Evolutionary conservation across 2,329 filamentous ascomycete genomes (phyloP).

Genomic region (Aspergillus tubingensis): DNA sequence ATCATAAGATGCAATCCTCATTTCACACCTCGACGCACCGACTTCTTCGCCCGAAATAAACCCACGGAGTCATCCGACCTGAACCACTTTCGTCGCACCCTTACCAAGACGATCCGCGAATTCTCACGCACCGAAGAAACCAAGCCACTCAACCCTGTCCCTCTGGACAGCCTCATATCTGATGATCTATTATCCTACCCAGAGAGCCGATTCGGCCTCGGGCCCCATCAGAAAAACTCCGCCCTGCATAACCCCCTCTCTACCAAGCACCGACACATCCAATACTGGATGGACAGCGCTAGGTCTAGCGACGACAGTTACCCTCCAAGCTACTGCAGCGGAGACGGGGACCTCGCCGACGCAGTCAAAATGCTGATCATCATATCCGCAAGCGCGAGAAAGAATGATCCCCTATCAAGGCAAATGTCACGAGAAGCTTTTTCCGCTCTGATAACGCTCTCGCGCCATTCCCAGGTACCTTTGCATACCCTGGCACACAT

Average conservation of each 20-base stretch:
- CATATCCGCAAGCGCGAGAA: not conserved
- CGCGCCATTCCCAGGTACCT: not conserved
- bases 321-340: not conserved
- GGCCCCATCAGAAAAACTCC: not conserved
- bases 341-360: not conserved
- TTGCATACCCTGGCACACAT: not conserved
- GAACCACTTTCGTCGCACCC: not conserved
- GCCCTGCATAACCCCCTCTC: not conserved
- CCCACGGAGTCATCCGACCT: not conserved
- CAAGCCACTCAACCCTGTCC: not conserved
- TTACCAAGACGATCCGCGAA: slow-evolving; percentile 1
- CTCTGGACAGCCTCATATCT: not conserved
- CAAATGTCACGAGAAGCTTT: not conserved
- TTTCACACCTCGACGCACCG: not conserved
- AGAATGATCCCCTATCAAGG: not conserved
- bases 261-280: not conserved
- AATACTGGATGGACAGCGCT: not conserved
- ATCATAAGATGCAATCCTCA: not conserved
- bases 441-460: not conserved
- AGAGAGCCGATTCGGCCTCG: not conserved
- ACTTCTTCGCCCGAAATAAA: not conserved
- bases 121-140: slow-evolving; percentile 7
- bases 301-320: not conserved
- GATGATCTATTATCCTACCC: not conserved
- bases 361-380: not conserved